Evolutionary conservation across 2,329 filamentous ascomycete species (phyloP), one percentile per base, ranked within the genome.

Genomic region (Pezicula carpinea): DNA sequence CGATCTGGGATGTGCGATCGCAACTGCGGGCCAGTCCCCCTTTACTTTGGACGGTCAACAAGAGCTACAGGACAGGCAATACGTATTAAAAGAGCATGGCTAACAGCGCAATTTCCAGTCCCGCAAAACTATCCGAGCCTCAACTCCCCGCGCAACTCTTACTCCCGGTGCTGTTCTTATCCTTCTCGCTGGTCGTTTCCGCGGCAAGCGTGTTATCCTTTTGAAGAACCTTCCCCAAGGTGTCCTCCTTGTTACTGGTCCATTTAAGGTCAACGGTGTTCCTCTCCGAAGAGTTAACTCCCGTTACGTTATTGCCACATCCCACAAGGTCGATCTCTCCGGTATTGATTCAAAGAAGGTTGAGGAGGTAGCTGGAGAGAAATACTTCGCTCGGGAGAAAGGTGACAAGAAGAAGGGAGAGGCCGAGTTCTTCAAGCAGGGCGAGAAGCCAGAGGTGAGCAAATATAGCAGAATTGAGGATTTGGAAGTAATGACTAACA

Each of bases 261-360:
- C 93, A 71, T 99, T 97, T 88, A 99, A 97, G 87, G 87, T 99
- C 79, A 99, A 99, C 80, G 93, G 93, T 75, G 93, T 99, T 61
- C 93, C 93, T 64, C 86, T 99, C 69, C 87, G 93, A 77, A 84
- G 88, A 73, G 88, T 95, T 71, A 95, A 95, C 79, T 80, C 89
- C 71, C 85, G 88, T 75, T 95, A 93, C 76, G 89, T 95, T 70
- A 95, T 95, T 71, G 89, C 88, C 69, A 95, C 89, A 67, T 89
- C 85, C 66, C 83, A 85, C 70, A 88, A 85, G 75, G 80, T 95
- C 68, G 85, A 92, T 71, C 74, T 99, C 67, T 77, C 79, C 60
- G 89, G 89, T 67, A 76, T 99, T 64, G 92, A 97, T 75, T 66
- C 87, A 67, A 85, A 87, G 72, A 99, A 97, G 87, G 83, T 93